Conservation (phyloP, 768 basidiomycete species). For the Lactarius pseudohatsudake region DNA sequence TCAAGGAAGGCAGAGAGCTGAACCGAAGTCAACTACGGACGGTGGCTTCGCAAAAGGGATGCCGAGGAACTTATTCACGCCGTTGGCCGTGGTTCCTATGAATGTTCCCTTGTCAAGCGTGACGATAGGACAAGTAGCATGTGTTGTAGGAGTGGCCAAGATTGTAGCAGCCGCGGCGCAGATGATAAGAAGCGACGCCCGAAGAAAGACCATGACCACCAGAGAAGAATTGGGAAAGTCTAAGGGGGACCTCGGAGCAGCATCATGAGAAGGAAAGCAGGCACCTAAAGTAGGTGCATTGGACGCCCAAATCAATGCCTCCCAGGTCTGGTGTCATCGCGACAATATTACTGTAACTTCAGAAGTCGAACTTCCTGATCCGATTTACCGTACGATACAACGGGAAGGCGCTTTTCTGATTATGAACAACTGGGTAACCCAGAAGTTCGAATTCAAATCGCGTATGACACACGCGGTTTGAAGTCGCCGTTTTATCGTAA, state of each 20-base stretch:
- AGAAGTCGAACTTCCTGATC: no score
- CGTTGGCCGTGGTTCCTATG: constrained; percentile 32
- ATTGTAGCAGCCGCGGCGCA: not conserved
- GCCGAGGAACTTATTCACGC: constrained; percentile 38
- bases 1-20: not conserved
- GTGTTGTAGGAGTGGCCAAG: not conserved
- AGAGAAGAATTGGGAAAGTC: not conserved
- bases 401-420: no score
- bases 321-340: no score
- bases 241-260: not conserved
- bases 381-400: no score
- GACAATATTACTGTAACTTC: no score
- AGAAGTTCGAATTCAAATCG: no score
- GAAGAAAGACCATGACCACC: not conserved
- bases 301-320: no score
- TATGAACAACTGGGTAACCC: no score
- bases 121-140: constrained; percentile 24
- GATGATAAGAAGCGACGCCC: not conserved
- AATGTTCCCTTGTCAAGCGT: constrained; percentile 35
- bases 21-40: constrained; percentile 32
- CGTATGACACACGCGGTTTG: no score
- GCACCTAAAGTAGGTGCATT: no score
- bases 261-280: no score
- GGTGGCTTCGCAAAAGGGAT: constrained; percentile 44
- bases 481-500: no score